Evolutionary conservation across 2,329 filamentous ascomycete species (phyloP).

Genomic region (Teratosphaeria gauchensis): DNA sequence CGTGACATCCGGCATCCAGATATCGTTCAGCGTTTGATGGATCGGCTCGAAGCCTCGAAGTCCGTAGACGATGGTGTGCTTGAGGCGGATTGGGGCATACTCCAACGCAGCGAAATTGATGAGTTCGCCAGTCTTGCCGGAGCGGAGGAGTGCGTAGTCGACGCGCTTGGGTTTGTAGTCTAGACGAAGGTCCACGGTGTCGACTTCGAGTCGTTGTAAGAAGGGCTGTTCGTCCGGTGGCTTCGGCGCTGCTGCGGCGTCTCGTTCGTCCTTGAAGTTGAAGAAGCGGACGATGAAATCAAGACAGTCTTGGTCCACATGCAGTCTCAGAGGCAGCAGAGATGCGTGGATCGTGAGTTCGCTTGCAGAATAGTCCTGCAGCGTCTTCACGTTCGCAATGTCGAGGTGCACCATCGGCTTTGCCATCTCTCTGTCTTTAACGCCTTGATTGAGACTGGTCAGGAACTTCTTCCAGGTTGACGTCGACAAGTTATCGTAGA

Average conservation of each 20-base stretch:
- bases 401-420: slow-evolving; percentile 87
- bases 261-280: slow-evolving; percentile 79
- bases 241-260: slow-evolving; percentile 32
- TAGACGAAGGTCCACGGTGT: slow-evolving; percentile 70
- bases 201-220: slow-evolving; percentile 80
- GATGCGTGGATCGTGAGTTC: slow-evolving; percentile 66
- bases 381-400: slow-evolving; percentile 75
- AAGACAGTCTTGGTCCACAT: slow-evolving; percentile 93
- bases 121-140: slow-evolving; percentile 90
- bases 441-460: slow-evolving; percentile 80
- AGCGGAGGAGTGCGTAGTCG: slow-evolving; percentile 84
- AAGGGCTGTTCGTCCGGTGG: slow-evolving; percentile 50
- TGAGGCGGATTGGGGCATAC: slow-evolving; percentile 72
- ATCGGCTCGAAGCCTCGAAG: slow-evolving; percentile 83
- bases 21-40: slow-evolving; percentile 82
- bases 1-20: slow-evolving; percentile 93
- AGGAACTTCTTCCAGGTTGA: slow-evolving; percentile 98
- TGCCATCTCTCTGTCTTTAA: slow-evolving; percentile 67
- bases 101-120: slow-evolving; percentile 98
- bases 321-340: slow-evolving; percentile 74
- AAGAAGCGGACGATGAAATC: slow-evolving; percentile 98
- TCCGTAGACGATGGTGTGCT: slow-evolving; percentile 87
- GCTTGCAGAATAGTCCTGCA: slow-evolving; percentile 73
- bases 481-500: slow-evolving; percentile 88
- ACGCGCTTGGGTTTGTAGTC: slow-evolving; percentile 99